Percentiles rank a stretch among this genome's conserved stretches.
Conservation (phyloP, 345 rosid species). For the Aegle marmelos region DNA sequence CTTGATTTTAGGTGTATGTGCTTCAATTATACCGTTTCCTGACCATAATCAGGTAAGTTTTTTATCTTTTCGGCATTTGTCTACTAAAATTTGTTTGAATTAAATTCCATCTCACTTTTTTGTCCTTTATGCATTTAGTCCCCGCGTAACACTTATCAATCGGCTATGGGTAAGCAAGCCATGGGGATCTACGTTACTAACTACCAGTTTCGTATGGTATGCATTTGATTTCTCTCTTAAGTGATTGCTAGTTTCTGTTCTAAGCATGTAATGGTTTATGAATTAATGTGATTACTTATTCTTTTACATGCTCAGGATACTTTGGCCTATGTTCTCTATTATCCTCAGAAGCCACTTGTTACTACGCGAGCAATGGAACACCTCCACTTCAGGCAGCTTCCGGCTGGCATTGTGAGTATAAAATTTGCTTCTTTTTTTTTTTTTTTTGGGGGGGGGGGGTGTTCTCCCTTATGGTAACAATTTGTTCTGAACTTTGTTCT, state of each 20-base stretch:
- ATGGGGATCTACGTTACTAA: slow-evolving; percentile 99
- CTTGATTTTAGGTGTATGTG: slow-evolving; percentile 91
- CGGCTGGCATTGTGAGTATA: slow-evolving; percentile 90
- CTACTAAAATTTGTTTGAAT: neutral
- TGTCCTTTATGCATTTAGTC: slow-evolving; percentile 50
- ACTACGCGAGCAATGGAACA: slow-evolving; percentile 99
- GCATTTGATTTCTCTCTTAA: slow-evolving; percentile 3
- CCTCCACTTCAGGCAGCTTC: slow-evolving; percentile 99
- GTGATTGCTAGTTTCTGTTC: neutral
- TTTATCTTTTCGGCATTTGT: slow-evolving; percentile 8
- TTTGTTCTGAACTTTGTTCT: slow-evolving; percentile 4
- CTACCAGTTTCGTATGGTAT: slow-evolving; percentile 95
- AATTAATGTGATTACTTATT: neutral
- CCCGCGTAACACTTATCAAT: slow-evolving; percentile 98
- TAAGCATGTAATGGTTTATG: neutral
- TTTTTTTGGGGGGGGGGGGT: too few relatives aligned
- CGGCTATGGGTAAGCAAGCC: slow-evolving; percentile 99
- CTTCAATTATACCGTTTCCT: slow-evolving; percentile 98
- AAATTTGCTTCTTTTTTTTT: neutral
- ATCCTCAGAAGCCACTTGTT: slow-evolving; percentile 97
- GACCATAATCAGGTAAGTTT: slow-evolving; percentile 93
- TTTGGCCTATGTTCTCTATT: slow-evolving; percentile 91
- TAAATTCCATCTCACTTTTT: slow-evolving; percentile 5
- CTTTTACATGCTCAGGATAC: slow-evolving; percentile 62
- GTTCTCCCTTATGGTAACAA: neutral